Conservation (phyloP, 2,329 filamentous ascomycete genomes). For the Penicillium sp. region DNA sequence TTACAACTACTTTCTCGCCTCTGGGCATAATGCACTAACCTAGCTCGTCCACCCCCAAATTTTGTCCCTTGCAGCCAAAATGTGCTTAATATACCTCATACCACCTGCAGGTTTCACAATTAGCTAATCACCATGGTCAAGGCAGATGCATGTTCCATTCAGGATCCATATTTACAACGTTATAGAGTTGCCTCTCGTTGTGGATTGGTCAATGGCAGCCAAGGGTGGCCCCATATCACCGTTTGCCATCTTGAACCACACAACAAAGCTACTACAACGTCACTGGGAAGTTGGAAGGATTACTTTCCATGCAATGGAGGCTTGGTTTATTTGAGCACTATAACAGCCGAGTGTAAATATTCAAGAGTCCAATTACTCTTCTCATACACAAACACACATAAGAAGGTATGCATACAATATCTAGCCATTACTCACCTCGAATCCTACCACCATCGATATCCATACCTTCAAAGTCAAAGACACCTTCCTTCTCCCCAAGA, state of each 20-base stretch:
- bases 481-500: too few species aligned
- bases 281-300: not conserved
- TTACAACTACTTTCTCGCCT: not conserved
- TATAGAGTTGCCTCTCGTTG: not conserved
- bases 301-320: not conserved
- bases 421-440: not conserved
- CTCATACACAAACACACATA: not conserved
- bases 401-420: not conserved
- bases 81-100: not conserved
- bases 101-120: conserved; percentile 1
- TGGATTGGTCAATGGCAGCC: not conserved
- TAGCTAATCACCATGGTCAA: not conserved
- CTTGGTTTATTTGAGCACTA: not conserved
- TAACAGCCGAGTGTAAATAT: not conserved
- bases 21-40: not conserved
- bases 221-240: not conserved
- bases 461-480: too few species aligned
- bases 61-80: conserved; percentile 2
- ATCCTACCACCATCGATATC: too few species aligned
- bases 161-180: not conserved
- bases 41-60: not conserved
- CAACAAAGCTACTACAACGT: not conserved
- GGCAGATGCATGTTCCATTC: not conserved
- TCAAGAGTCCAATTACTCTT: not conserved
- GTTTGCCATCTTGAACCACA: not conserved